Base-by-base conservation (phyloP, 2,329 filamentous ascomycete genomes). In the Lecanicillium sp. region DNA sequence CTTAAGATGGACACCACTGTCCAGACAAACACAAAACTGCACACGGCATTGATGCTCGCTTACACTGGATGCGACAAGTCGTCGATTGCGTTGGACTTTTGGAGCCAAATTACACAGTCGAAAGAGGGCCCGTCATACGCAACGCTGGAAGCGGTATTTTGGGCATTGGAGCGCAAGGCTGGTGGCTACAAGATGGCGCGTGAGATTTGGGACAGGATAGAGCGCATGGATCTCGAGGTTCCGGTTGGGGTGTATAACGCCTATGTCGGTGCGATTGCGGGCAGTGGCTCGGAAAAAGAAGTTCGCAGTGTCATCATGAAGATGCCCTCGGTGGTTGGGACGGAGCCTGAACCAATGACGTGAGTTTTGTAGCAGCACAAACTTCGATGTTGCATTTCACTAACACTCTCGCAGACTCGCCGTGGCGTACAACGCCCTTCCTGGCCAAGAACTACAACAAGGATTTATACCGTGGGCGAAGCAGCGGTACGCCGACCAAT, bases 1-100 rank as follows among this genome's bases (percentile, higher is more conserved):
- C 71, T 95, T 48, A 96, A 95, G 63, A 80, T 95, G 58, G 92
- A 98, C 57, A 73, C 80, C n/a, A 75, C 77, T 30, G 72, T 96
- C 28, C 79, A 89, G 49, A 72, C 82, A 4, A 80, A 75, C 49
- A 96, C 90, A 1, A 70, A 67, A 40, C 67, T 96, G 3, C 78
- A 83, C 50, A 96, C 95, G 51, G 79, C 83, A 0, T 66, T 96
- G 35, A 95, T 98, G 80, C 70, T 92, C 11, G 89, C 86, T 0
- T 90, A 94, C 54, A 77, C 79, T 1, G 73, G 76, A 1, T 84
- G 79, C 51, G 83, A 75, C 6, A 69, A 79, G 46, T 70, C 82
- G 0, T 62, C 71, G 20, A 74, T 75, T 39, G 85, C 85, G 2
- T 65, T 94, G 46, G 77, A 81, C 35, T 86, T 87, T 54, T 96